Percentiles rank a stretch among this genome's conserved stretches.
phyloP scores from a whole-genome alignment of 768 basidiomycete species.

The Phlegmacium glaucopus region DNA sequence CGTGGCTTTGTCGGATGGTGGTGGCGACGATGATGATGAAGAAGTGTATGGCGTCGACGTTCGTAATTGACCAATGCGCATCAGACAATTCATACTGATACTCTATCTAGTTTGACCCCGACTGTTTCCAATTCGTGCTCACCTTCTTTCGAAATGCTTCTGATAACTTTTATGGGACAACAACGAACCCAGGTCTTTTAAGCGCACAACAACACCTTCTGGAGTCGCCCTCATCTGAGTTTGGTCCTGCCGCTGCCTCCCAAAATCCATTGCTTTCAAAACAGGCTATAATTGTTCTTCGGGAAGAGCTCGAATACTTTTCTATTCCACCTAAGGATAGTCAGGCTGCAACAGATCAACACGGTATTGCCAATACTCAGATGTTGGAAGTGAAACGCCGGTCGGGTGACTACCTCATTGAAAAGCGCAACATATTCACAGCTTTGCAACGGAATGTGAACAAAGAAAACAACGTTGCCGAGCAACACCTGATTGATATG shows the following conservation, averaged over 20 bases:
- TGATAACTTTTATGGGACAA: constrained; percentile 88
- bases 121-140: constrained; percentile 93
- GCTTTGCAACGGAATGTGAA: constrained; percentile 98
- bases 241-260: constrained; percentile 57
- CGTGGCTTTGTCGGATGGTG: constrained; percentile 68
- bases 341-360: constrained; percentile 62
- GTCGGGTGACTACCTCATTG: constrained; percentile 86
- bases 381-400: constrained; percentile 80
- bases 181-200: constrained; percentile 67
- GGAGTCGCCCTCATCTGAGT: constrained; percentile 62
- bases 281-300: constrained; percentile 96
- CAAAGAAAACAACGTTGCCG: constrained; percentile 98
- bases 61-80: constrained; percentile 34
- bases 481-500: constrained; percentile 99
- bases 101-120: constrained; percentile 82
- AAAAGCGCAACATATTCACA: constrained; percentile 91
- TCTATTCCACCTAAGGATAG: constrained; percentile 81
- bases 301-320: constrained; percentile 98
- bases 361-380: constrained; percentile 75
- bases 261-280: constrained; percentile 93
- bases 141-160: constrained; percentile 88
- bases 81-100: constrained; percentile 2
- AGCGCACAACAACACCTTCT: constrained; percentile 76
- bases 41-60: constrained; percentile 97
- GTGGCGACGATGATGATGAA: constrained; percentile 77